phyloP scores from a whole-genome alignment of 2,329 filamentous ascomycete species.

The Ceratocystis cubensis region DNA sequence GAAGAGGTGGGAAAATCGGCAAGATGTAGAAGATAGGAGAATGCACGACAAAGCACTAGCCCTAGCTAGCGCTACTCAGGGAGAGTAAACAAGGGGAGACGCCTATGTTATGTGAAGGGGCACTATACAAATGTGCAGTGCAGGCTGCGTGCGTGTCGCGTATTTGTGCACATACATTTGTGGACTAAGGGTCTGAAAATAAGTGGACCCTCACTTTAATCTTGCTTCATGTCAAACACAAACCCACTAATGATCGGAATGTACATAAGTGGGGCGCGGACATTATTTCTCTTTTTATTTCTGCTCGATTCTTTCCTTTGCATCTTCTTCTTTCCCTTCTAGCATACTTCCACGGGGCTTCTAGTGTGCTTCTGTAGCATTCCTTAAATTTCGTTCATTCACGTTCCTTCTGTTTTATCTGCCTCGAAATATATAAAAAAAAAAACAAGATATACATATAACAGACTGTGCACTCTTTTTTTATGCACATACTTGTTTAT shows the following conservation, averaged over 20 bases:
- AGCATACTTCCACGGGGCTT: neutral
- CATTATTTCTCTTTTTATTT: neutral
- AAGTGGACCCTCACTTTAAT: neutral
- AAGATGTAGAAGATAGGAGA: too few relatives aligned
- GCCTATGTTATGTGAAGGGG: too few relatives aligned
- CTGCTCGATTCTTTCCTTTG: neutral
- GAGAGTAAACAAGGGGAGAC: too few relatives aligned
- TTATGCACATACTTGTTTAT: neutral
- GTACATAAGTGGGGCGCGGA: neutral
- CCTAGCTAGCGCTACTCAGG: too few relatives aligned
- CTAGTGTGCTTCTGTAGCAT: constrained; percentile 7
- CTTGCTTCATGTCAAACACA: neutral
- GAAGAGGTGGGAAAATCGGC: too few relatives aligned
- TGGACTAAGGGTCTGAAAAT: neutral
- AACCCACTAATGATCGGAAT: neutral
- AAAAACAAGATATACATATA: too few relatives aligned
- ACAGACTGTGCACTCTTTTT: neutral
- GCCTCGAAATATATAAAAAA: too few relatives aligned
- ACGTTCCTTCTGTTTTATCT: neutral
- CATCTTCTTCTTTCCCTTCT: neutral
- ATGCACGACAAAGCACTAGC: too few relatives aligned
- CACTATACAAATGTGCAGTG: too few relatives aligned
- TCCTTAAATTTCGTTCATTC: neutral
- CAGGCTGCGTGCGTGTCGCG: too few relatives aligned
- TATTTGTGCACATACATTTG: too few relatives aligned